Base-by-base conservation (phyloP, 2,329 filamentous ascomycete species). In the Pyricularia pennisetigena region DNA sequence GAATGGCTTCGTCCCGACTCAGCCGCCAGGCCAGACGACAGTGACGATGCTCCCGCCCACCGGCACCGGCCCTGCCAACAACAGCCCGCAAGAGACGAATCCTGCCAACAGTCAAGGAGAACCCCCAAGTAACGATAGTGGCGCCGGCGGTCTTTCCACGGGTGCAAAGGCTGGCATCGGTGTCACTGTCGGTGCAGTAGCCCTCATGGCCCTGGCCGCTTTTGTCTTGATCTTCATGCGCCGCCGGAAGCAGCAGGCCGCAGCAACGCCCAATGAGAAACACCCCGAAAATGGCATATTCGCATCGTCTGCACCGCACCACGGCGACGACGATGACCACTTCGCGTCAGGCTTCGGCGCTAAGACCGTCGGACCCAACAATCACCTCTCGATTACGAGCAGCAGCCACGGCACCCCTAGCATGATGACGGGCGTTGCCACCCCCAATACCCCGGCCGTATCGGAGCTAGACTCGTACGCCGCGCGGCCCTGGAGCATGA, bases 1-100 rank as follows among this genome's bases (percentile, higher is more conserved):
- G 24, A 49, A 72, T n/a, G 73, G 72, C 29, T 69, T 71, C 35
- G 70, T 73, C 9, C 75, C 75, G 16, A 73, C 71, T 12, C 69
- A 28, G 29, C 35, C 59, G 20, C 64, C 54, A 12, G 54, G 41
- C 24, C 57, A 67, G 35, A 20, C 28, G 23, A 29, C 32, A 23
- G 9, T 66, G 54, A n/a, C 54, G 24, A 26, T 68, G n/a, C 41
- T 30, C 26, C 24, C 63, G 49, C 29, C 49, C 69, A 7, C 26
- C 64, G 5, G 29, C 68, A 54, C 68, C 61, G 20, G 61, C 2
- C 32, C 65, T 61, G 62, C 29, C 23, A 35, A 64, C 62, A 64
- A 64, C 62, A 64, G 62, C 16, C 59, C 59, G 7, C 32, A 68
- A n/a, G 63, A 63, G 1, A 68, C 71, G 1, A 61, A 26, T 8